Evolutionary conservation across 1,139 yeast species (phyloP).

Genomic region (Magnusiomyces magnusii): DNA sequence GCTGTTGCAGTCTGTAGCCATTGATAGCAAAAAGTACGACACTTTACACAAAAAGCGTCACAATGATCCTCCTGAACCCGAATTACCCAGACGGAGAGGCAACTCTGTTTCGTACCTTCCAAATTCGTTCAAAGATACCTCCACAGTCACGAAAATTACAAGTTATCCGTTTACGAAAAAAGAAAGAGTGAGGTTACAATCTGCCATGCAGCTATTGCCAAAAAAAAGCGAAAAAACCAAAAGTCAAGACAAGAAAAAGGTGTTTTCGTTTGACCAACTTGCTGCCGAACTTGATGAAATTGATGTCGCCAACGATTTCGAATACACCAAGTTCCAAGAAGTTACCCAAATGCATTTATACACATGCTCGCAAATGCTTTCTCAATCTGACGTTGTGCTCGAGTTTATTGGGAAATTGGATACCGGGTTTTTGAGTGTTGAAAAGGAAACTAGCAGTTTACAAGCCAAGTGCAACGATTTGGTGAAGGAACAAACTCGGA

Average conservation of each 20-base stretch:
- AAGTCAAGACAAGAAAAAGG: conserved; percentile 1
- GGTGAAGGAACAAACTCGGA: conserved; percentile 44
- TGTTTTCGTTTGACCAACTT: neutral
- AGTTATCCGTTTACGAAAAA: conserved; percentile 16
- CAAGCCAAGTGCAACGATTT: conserved; percentile 51
- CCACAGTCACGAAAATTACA: neutral
- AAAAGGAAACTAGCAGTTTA: conserved; percentile 54
- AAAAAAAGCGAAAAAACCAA: neutral
- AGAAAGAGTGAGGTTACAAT: conserved; percentile 12
- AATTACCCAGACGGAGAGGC: conserved; percentile 22
- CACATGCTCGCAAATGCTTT: conserved; percentile 33
- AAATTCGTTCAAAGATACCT: neutral
- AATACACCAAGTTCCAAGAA: conserved; percentile 24
- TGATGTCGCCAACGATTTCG: conserved; percentile 24
- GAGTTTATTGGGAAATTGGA: conserved; percentile 41
- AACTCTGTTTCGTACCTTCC: conserved; percentile 13
- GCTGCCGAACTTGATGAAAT: conserved; percentile 19
- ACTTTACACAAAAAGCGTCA: conserved; percentile 2
- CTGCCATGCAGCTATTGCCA: neutral
- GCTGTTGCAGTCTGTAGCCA: conserved; percentile 26
- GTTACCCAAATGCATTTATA: conserved; percentile 31
- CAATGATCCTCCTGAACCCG: conserved; percentile 19
- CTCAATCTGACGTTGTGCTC: conserved; percentile 40
- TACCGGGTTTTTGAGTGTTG: conserved; percentile 47
- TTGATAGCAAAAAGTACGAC: conserved; percentile 15